These are phyloP conservation scores for Hyaloscypha variabilis DNA, from an alignment of 495 filamentous ascomycete species.

Conservation along the genomic window DNA sequence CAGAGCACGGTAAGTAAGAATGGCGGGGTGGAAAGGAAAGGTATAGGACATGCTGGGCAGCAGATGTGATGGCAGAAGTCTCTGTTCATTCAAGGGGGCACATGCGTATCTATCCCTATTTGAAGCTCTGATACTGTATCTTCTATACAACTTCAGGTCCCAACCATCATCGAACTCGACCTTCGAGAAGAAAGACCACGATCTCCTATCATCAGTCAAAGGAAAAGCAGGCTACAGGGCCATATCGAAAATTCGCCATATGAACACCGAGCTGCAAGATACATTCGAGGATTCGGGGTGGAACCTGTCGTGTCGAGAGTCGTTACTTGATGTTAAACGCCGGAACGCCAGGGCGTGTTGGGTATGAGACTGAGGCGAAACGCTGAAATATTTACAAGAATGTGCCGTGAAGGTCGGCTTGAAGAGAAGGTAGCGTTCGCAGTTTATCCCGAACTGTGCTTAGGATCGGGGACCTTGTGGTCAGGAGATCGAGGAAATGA, in stretches of 20 bases:
- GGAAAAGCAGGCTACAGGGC: slow-evolving; percentile 1
- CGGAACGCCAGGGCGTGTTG: slow-evolving; percentile 4
- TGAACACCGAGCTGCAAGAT: slow-evolving; percentile 3
- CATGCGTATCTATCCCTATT: slow-evolving; percentile 6
- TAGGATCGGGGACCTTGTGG: not conserved
- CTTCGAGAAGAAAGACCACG: not conserved
- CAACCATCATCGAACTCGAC: not conserved
- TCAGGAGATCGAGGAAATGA: not conserved
- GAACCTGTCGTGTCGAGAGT: not conserved
- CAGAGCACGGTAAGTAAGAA: too few species aligned
- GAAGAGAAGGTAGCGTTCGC: not conserved
- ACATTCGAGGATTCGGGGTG: not conserved
- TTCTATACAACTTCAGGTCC: not conserved
- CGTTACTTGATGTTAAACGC: not conserved
- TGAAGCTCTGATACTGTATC: not conserved
- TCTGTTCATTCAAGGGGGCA: slow-evolving; percentile 5
- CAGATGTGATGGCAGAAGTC: not conserved
- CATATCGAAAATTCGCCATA: slow-evolving; percentile 1
- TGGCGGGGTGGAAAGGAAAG: too few species aligned
- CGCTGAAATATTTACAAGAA: slow-evolving; percentile 1
- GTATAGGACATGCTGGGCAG: not conserved
- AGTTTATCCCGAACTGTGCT: not conserved
- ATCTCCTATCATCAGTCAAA: slow-evolving; percentile 1
- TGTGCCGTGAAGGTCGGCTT: not conserved
- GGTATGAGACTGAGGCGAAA: slow-evolving; percentile 3